Evolutionary conservation across 2,329 filamentous ascomycete genomes (phyloP), one percentile per base, ranked within the genome.

Genomic region (Colletotrichum salicis): DNA sequence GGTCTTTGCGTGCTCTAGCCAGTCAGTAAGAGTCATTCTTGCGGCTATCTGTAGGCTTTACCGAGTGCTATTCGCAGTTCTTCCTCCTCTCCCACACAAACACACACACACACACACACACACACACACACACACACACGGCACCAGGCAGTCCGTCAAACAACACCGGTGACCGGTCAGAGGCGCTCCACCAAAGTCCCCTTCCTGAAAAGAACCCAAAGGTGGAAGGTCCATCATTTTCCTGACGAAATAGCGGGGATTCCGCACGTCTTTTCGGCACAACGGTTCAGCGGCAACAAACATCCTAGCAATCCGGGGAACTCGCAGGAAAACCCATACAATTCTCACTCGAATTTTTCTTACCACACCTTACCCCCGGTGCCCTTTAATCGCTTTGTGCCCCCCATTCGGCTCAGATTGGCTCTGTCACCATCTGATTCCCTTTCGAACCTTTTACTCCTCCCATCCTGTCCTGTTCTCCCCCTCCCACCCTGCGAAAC

Each of bases 191-290:
- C 58, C 24, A 29, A 29, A 31, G 12, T 10, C 33, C 22, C 45
- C 4, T 29, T 27, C n/a, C 37, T 35, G 12, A 48, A 3, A 33
- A 13, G n/a, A 35, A 15, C 45, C 55, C 55, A 12, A 64, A 69
- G 59, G 45, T 24, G 54, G 69, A 59, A 59, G 69, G 65, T 63
- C 69, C 54, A 64, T 64, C 60, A 15, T 56, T 71, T 35, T 31
- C 19, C 65, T 71, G 69, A 52, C 65, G 65, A 51, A 60, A 69
- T 56, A 71, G 69, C 69, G 69, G 69, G 65, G 69, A 64, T 64
- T 63, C 65, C 27, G 69, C 64, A 68, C 69, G 58, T 71, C 67
- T 70, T 64, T 41, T 48, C 29, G 54, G n/a, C 29, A 45, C 22
- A 37, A 13, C 60, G 13, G 27, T 33, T n/a, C 37, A 41, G 37